phyloP scores from a whole-genome alignment of 2,329 filamentous ascomycete species.

The Hyphodiscus sp. region DNA sequence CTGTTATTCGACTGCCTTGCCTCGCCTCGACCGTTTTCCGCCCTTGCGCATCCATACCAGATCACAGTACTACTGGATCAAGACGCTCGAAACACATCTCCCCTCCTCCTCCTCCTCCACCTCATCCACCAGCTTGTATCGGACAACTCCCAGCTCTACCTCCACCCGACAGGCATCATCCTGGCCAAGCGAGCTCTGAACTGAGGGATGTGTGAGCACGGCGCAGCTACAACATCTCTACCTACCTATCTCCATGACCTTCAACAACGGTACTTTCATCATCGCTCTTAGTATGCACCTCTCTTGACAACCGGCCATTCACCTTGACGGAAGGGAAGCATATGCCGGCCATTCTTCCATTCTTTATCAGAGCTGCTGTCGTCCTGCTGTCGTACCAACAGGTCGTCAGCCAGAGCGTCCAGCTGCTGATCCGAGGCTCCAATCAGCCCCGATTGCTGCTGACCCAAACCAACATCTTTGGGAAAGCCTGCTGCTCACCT shows the following conservation, averaged over 20 bases:
- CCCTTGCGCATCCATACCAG: neutral
- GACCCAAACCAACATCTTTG: slow-evolving; percentile 18
- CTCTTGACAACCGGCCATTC: neutral
- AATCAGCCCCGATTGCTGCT: slow-evolving; percentile 20
- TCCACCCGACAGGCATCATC: slow-evolving; percentile 3
- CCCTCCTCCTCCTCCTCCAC: neutral
- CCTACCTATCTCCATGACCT: neutral
- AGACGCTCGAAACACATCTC: neutral
- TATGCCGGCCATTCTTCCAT: neutral
- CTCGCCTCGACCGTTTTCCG: neutral
- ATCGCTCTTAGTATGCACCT: neutral
- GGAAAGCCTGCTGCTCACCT: neutral
- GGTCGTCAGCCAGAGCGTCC: slow-evolving; percentile 2
- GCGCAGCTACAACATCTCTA: neutral
- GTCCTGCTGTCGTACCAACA: neutral
- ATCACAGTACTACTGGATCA: neutral
- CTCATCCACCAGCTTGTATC: slow-evolving; percentile 2
- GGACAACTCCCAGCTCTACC: neutral
- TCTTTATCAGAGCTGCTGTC: slow-evolving; percentile 3
- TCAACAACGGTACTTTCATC: neutral
- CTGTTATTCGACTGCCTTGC: slow-evolving; percentile 3
- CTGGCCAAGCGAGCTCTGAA: slow-evolving; percentile 13
- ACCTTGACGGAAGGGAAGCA: neutral
- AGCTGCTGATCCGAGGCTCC: slow-evolving; percentile 10
- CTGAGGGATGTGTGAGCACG: slow-evolving; percentile 6